Conservation (phyloP, 2,329 filamentous ascomycete genomes). For the Phialophora macrospora region DNA sequence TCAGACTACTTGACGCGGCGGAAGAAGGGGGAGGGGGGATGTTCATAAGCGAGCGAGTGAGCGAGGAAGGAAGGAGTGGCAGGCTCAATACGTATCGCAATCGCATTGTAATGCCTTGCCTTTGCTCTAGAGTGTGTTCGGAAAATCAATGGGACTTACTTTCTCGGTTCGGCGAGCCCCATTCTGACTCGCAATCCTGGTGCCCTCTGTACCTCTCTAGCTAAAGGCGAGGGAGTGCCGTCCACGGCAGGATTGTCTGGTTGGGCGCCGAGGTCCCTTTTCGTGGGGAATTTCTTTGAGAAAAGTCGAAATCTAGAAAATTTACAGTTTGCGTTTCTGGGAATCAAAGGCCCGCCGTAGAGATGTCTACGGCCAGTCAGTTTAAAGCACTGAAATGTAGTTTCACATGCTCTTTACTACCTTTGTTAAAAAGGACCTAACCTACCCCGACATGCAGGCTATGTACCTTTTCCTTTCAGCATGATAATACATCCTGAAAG, state of each 20-base stretch:
- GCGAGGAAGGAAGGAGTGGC: not conserved
- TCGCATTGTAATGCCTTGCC: not conserved
- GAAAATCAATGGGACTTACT: conserved; percentile 22
- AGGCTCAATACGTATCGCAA: too few relatives aligned
- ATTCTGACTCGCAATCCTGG: conserved; percentile 21
- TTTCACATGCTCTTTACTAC: not conserved
- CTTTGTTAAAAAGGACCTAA: not conserved
- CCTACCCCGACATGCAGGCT: not conserved
- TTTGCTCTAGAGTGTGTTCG: not conserved
- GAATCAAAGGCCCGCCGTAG: not conserved
- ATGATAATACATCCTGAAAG: not conserved
- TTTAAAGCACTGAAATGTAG: not conserved
- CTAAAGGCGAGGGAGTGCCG: not conserved
- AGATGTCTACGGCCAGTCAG: not conserved
- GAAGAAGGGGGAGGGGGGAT: too few relatives aligned
- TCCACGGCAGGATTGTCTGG: not conserved
- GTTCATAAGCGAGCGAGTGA: not conserved
- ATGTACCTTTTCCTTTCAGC: not conserved
- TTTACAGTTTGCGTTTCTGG: not conserved
- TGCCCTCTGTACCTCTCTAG: not conserved
- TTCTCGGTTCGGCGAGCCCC: conserved; percentile 34
- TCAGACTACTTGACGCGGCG: not conserved
- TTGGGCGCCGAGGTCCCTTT: not conserved
- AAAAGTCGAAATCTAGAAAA: not conserved
- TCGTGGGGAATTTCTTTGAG: not conserved